A percentile compares a stretch with the other conserved stretches of the same genome.
These are phyloP conservation scores for Plasmopara muralis DNA, from an alignment of 352 stramenopile genomes.

Conservation along the genomic window DNA sequence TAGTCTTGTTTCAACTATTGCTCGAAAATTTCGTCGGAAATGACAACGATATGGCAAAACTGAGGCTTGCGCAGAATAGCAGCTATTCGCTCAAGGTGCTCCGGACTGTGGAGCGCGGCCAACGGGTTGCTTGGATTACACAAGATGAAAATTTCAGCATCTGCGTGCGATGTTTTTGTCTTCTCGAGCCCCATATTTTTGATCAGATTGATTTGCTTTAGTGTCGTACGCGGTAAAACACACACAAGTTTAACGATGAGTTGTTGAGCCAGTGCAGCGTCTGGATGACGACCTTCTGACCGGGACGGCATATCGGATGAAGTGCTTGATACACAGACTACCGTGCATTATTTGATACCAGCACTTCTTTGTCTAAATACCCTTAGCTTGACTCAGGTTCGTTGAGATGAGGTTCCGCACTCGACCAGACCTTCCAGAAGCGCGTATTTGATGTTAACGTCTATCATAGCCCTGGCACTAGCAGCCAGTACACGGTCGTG, in stretches of 20 bases:
- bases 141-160: slow-evolving; percentile 87
- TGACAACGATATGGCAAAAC: slow-evolving; percentile 83
- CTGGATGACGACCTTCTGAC: slow-evolving; percentile 93
- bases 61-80: slow-evolving; percentile 45
- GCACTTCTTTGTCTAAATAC: slow-evolving; percentile 83
- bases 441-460: slow-evolving; percentile 93
- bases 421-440: slow-evolving; percentile 87
- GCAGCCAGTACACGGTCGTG: slow-evolving; percentile 86
- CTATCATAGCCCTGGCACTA: slow-evolving; percentile 47
- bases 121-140: slow-evolving; percentile 97
- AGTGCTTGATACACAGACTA: slow-evolving; percentile 91
- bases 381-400: slow-evolving; percentile 88
- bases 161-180: slow-evolving; percentile 44
- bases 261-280: slow-evolving; percentile 96
- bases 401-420: slow-evolving; percentile 83
- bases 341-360: slow-evolving; percentile 95
- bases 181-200: slow-evolving; percentile 71
- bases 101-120: slow-evolving; percentile 66
- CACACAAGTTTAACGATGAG: slow-evolving; percentile 90
- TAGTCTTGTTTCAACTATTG: slow-evolving; percentile 87
- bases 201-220: slow-evolving; percentile 90
- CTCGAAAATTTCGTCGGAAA: slow-evolving; percentile 96
- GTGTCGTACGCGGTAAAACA: slow-evolving; percentile 84
- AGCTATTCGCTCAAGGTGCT: slow-evolving; percentile 46
- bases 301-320: slow-evolving; percentile 78